A percentile compares a stretch with the other conserved stretches of the same genome.
These are phyloP conservation scores for Lasiosphaeria ovina DNA, from an alignment of 495 filamentous ascomycete genomes.

Conservation along the genomic window DNA sequence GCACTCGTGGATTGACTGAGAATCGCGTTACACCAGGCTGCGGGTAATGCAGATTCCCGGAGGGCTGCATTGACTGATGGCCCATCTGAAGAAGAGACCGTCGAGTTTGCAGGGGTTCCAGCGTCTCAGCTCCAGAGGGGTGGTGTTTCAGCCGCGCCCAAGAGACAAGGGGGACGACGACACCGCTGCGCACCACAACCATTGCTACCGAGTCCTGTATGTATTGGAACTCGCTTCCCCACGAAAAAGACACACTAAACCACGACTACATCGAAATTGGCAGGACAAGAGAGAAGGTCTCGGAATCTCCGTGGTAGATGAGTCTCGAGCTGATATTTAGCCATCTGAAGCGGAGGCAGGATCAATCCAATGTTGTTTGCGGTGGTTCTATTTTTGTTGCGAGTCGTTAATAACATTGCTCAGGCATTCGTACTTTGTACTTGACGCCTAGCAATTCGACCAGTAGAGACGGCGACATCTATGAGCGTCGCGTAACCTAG, in stretches of 20 bases:
- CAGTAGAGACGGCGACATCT: too few relatives aligned
- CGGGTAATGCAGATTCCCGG: neutral
- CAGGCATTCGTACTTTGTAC: too few relatives aligned
- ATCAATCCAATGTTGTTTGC: too few relatives aligned
- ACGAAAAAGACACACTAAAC: neutral
- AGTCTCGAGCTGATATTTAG: too few relatives aligned
- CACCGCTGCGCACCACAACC: neutral
- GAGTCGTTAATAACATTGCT: too few relatives aligned
- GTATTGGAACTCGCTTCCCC: neutral
- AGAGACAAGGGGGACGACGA: conserved; percentile 9
- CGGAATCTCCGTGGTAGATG: too few relatives aligned
- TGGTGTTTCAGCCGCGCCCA: conserved; percentile 25
- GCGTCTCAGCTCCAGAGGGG: conserved; percentile 27
- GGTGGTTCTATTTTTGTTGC: too few relatives aligned
- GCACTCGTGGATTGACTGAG: conserved; percentile 3
- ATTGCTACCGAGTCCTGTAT: neutral
- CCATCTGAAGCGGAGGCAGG: too few relatives aligned
- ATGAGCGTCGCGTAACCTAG: too few relatives aligned
- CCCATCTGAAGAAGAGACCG: conserved; percentile 12
- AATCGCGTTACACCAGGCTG: conserved; percentile 1
- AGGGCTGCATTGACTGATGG: conserved; percentile 18
- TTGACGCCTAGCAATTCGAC: too few relatives aligned
- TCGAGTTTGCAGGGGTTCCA: conserved; percentile 19
- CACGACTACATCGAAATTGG: too few relatives aligned
- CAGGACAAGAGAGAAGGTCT: too few relatives aligned